These are phyloP conservation scores for Rhizophlyctis rosea DNA, from an alignment of 192 early-diverging fungal species.

Conservation along the genomic window DNA sequence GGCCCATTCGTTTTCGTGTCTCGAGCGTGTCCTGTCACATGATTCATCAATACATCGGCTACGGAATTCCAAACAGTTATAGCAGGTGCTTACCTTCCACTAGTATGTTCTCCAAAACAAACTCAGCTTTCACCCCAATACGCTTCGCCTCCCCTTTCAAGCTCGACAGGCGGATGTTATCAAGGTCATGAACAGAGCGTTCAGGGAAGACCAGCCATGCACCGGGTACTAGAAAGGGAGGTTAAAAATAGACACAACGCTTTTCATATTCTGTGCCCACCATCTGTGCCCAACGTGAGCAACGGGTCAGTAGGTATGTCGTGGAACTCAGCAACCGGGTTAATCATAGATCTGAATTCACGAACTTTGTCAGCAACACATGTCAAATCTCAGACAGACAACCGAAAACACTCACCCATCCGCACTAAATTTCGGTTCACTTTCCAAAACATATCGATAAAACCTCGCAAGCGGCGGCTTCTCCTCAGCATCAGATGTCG, in stretches of 20 bases:
- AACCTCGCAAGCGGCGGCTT: conserved; percentile 82
- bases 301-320: conserved; percentile 75
- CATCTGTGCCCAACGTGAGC: conserved; percentile 85
- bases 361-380: neutral
- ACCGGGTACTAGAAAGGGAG: conserved; percentile 50
- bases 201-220: conserved; percentile 87
- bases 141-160: conserved; percentile 31
- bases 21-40: conserved; percentile 60
- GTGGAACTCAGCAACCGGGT: conserved; percentile 65
- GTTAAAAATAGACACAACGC: neutral
- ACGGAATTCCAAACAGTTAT: conserved; percentile 15
- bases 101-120: conserved; percentile 78
- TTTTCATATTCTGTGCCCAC: conserved; percentile 4
- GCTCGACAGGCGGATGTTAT: conserved; percentile 77
- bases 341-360: conserved; percentile 19
- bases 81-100: conserved; percentile 56
- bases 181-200: conserved; percentile 81
- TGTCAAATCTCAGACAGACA: neutral
- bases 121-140: conserved; percentile 67
- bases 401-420: conserved; percentile 16
- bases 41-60: neutral
- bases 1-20: conserved; percentile 68
- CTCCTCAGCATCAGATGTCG: conserved; percentile 37
- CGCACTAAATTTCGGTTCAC: conserved; percentile 61
- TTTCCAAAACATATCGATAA: conserved; percentile 81